Conservation (phyloP, 129 eudicot genomes). For the Flaveria bidentis region DNA sequence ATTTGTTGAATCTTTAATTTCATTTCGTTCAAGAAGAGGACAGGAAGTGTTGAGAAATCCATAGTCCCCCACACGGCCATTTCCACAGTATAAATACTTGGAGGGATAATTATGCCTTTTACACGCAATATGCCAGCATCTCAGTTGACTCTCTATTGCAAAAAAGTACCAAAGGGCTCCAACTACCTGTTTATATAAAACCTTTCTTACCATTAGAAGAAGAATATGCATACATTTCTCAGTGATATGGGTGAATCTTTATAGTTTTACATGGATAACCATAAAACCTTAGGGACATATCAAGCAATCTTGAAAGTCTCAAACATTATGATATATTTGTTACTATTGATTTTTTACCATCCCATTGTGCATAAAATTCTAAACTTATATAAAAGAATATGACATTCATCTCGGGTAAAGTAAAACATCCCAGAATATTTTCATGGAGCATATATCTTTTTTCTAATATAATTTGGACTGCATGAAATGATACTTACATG, state of each 20-base stretch:
- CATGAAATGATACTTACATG: slow-evolving; percentile 57
- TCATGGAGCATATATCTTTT: neutral
- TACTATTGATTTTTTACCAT: neutral
- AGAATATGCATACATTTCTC: neutral
- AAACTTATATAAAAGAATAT: neutral
- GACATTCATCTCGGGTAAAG: neutral
- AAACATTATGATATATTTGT: neutral
- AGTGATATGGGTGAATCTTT: neutral
- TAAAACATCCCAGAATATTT: slow-evolving; percentile 5
- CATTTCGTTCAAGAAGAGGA: slow-evolving; percentile 46
- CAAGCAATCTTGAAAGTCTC: neutral
- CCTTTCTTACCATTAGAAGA: neutral
- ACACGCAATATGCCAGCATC: slow-evolving; percentile 67
- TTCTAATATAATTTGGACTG: neutral
- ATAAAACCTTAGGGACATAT: neutral
- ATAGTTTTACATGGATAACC: neutral
- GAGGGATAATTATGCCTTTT: slow-evolving; percentile 9
- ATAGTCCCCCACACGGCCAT: slow-evolving; percentile 1
- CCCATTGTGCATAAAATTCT: neutral
- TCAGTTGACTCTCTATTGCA: slow-evolving; percentile 55
- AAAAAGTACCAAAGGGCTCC: slow-evolving; percentile 87
- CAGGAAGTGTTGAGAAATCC: slow-evolving; percentile 45
- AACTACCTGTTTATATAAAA: slow-evolving; percentile 42
- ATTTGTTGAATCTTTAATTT: slow-evolving; percentile 35
- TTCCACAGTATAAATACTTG: slow-evolving; percentile 46